Evolutionary conservation across 495 filamentous ascomycete genomes (phyloP).

Genomic region (Penicillium odoratum): DNA sequence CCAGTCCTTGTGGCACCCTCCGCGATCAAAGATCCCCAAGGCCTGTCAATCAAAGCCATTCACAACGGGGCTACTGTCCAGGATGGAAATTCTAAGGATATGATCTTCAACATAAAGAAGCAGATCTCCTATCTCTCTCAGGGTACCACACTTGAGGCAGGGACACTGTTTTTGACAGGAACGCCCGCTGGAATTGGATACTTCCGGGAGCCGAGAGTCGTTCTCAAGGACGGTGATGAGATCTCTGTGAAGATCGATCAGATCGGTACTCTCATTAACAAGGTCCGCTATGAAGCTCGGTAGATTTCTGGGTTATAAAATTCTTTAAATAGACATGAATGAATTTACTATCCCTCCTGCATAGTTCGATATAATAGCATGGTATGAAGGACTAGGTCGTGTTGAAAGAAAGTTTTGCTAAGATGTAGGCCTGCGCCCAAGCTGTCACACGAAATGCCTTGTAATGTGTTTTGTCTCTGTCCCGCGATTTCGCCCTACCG

Average conservation of each 20-base stretch:
- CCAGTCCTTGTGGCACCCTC: constrained; percentile 39
- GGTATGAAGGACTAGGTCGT: no score
- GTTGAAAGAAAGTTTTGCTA: no score
- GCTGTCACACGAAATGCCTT: no score
- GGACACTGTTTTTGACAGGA: constrained; percentile 44
- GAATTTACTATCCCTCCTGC: constrained; percentile 14
- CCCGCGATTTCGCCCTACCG: no score
- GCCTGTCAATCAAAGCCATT: constrained; percentile 13
- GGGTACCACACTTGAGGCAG: constrained; percentile 40
- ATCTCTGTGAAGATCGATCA: constrained; percentile 51
- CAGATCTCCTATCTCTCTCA: constrained; percentile 38
- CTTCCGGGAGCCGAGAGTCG: constrained; percentile 44
- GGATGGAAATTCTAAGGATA: constrained; percentile 25
- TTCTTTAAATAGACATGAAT: constrained; percentile 16
- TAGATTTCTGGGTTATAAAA: neutral
- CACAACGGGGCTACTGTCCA: constrained; percentile 14
- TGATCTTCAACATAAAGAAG: constrained; percentile 35
- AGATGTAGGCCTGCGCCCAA: no score
- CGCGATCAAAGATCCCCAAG: constrained; percentile 30
- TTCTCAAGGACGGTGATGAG: constrained; percentile 52
- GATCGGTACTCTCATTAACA: constrained; percentile 32
- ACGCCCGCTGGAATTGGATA: constrained; percentile 42
- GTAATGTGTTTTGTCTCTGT: no score
- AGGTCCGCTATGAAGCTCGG: constrained; percentile 27
- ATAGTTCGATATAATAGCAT: no score